Conservation (phyloP, 495 filamentous ascomycete species). For the Neurospora sp. region DNA sequence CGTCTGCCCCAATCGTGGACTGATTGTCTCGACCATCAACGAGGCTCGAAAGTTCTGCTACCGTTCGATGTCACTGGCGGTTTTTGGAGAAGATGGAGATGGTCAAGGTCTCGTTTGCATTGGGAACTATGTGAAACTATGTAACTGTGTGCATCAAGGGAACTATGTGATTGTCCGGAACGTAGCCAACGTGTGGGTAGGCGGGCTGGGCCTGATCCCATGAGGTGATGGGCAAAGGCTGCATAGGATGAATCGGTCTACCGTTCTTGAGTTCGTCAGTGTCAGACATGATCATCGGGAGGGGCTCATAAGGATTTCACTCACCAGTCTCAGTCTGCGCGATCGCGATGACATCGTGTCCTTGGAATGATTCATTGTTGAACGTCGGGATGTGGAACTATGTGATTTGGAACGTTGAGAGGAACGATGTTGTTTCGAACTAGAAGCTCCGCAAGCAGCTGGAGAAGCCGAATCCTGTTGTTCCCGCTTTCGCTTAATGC, state of each 20-base stretch:
- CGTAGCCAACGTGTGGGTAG: too few relatives aligned
- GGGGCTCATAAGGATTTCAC: not conserved
- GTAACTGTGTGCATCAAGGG: too few relatives aligned
- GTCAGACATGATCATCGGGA: not conserved
- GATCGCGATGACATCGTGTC: too few relatives aligned
- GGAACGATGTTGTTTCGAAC: not conserved
- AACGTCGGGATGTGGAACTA: too few relatives aligned
- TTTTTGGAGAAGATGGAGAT: not conserved
- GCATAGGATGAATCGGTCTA: not conserved
- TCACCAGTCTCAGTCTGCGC: not conserved
- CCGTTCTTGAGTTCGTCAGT: not conserved
- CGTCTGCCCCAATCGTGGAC: not conserved
- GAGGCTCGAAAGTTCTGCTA: not conserved
- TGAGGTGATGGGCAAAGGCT: not conserved
- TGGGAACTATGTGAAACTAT: not conserved
- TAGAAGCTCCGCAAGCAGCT: not conserved
- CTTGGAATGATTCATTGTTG: too few relatives aligned
- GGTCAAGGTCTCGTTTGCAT: not conserved
- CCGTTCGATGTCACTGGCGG: not conserved
- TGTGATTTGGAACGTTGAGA: too few relatives aligned
- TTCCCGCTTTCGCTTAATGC: conserved; percentile 39
- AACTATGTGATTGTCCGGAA: too few relatives aligned
- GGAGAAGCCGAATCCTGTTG: not conserved
- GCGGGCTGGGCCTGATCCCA: not conserved
- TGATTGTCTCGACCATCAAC: not conserved